phyloP scores from a whole-genome alignment of 805 yeast species.

The Nakazawaea laoshanensis region DNA sequence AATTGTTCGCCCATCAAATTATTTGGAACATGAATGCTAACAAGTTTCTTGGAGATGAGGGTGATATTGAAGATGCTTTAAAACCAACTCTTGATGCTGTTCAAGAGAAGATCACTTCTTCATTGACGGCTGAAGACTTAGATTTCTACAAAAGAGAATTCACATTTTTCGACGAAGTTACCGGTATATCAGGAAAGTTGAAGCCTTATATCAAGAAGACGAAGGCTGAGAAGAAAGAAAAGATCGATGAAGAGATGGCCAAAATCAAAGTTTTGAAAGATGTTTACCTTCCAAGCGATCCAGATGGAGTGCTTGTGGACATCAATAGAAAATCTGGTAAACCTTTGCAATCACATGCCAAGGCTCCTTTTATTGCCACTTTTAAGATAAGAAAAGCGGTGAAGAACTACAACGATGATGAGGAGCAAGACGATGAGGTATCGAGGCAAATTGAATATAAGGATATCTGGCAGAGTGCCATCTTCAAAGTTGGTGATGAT shows the following conservation, averaged over 20 bases:
- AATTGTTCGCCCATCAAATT: slow-evolving; percentile 92
- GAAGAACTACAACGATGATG: slow-evolving; percentile 30
- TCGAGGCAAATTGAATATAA: slow-evolving; percentile 22
- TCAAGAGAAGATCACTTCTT: slow-evolving; percentile 50
- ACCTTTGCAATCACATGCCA: slow-evolving; percentile 96
- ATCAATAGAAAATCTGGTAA: slow-evolving; percentile 87
- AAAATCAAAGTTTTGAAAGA: slow-evolving; percentile 65
- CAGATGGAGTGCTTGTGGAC: slow-evolving; percentile 90
- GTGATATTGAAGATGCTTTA: slow-evolving; percentile 66
- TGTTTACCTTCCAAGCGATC: slow-evolving; percentile 92
- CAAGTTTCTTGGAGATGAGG: slow-evolving; percentile 83
- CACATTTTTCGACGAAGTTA: slow-evolving; percentile 82
- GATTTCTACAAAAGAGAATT: slow-evolving; percentile 77
- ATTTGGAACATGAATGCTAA: slow-evolving; percentile 98
- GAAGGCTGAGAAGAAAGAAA: slow-evolving; percentile 91
- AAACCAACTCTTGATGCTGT: slow-evolving; percentile 80
- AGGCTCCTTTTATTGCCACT: slow-evolving; percentile 97
- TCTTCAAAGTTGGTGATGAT: slow-evolving; percentile 98
- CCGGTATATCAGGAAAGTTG: slow-evolving; percentile 88
- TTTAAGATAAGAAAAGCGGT: slow-evolving; percentile 69
- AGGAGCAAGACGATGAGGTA: slow-evolving; percentile 15
- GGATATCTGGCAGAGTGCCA: slow-evolving; percentile 88
- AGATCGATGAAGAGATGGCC: slow-evolving; percentile 94
- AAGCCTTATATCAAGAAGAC: slow-evolving; percentile 91
- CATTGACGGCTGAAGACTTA: slow-evolving; percentile 54